Evolutionary conservation across 495 filamentous ascomycete species (phyloP), one percentile per base, ranked within the genome.

Genomic region (Hapsidospora chrysogenum): DNA sequence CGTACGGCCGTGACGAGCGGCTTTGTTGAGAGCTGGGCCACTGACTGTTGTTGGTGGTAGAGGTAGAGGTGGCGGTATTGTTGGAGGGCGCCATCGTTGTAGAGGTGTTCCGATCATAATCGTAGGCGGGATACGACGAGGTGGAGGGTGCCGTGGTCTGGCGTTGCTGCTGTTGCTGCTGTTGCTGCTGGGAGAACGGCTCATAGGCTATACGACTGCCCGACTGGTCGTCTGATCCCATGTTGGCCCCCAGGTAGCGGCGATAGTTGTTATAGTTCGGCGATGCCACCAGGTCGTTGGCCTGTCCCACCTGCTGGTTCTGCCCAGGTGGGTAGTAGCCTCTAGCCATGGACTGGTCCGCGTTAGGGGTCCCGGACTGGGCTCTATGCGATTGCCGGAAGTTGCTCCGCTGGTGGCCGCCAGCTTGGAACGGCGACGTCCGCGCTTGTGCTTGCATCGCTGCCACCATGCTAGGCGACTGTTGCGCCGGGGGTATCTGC

Each of bases 161-260:
- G 10, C n/a, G 31, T 13, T 9, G 9, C 8, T 20, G 17, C 11
- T 33, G 31, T 4, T 33, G 31, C 18, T 33, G 31, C 9, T 33
- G 31, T 13, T 28, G 33, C 21, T 39, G 37, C 3, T 27, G 16
- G 29, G 29, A 27, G 16, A 33, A 39, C 29, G 37, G 37, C 21
- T 39, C 29, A 30, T 39, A 39, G 3, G 37, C 23, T 19, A 39
- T 25, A 5, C 37, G 17, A 17, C 26, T 16, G 22, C n/a, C 17
- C 9, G 33, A 14, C 10, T 19, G 8, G n/a, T 9, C 9, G 3
- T 25, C 33, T n/a, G 22, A 2, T 28, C 4, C 33, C 2, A 16
- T 11, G 15, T 16, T 27, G 33, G n/a, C n/a, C n/a, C 33, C 17
- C 9, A 23, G 17, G 26, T 36, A 36, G n/a, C 33, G 33, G 13